Evolutionary conservation across 2,329 filamentous ascomycete genomes (phyloP), one percentile per base, ranked within the genome.

Genomic region (Phialophora chinensis): DNA sequence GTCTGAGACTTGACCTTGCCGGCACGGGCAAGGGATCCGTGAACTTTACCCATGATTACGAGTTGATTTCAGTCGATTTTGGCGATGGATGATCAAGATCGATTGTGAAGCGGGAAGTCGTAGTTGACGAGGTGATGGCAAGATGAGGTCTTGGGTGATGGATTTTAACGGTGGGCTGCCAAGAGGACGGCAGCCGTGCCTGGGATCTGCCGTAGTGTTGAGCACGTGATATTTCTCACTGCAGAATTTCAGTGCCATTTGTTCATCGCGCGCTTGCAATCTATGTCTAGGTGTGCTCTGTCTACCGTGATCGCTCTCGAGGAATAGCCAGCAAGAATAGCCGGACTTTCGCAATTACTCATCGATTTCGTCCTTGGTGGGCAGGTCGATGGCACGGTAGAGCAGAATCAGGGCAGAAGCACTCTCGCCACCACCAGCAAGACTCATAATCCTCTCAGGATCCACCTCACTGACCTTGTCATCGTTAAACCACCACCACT

Each of bases 401-500:
- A 84, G 78, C 56, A 83, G 77, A 59, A 84, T 83, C 50, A 84
- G 74, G 0, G 82, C 82, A 49, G 82, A 84, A 71, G 84, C 81
- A 58, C 80, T 81, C 74, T 84, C 82, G 58, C 82, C 94, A 75
- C 96, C 95, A 66, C 95, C 96, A 59, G 93, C 87, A 60, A 99
- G 85, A 3, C 89, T 90, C 76, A 94, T 91, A 72, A 99, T 96
- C 83, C 96, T 95, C 74, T 98, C 94, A 29, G 87, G 84, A 17
- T 92, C 88, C 31, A 99, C 95, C 82, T 99, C 95, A 14, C 90
- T 88, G 38, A 99, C 95, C 82, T 93, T 96, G 77, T 99, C 94
- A 75, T 99, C 95, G 79, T 99, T 98, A 85, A 99, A 99, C 94
- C 95, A 99, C 94, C 95, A 99, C 95, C 95, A 99, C 74, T 93